Conservation (phyloP, 176 grass and related monocot genomes). For the Triticum dicoccoides region DNA sequence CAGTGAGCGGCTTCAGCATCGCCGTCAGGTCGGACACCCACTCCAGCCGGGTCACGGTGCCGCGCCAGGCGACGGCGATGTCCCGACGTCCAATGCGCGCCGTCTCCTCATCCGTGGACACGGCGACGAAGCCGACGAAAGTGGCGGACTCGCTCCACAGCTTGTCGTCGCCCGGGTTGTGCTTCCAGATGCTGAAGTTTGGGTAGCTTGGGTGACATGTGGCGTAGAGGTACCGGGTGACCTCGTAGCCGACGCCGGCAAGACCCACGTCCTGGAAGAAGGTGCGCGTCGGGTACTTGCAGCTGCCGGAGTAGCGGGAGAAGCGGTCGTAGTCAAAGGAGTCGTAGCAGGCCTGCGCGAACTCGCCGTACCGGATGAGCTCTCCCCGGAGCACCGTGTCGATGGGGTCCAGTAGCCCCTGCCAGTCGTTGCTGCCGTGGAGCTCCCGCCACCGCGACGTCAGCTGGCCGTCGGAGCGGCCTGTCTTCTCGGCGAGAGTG, state of each 20-base stretch:
- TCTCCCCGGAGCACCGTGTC: conserved; percentile 49
- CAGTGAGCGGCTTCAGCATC: neutral
- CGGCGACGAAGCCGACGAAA: conserved; percentile 73
- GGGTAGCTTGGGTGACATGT: conserved; percentile 25
- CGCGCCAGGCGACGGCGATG: conserved; percentile 65
- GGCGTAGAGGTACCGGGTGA: conserved; percentile 54
- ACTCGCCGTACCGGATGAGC: conserved; percentile 74
- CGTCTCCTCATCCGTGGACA: conserved; percentile 23
- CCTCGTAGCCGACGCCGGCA: conserved; percentile 42
- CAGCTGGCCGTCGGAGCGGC: conserved; percentile 16
- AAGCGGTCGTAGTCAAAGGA: conserved; percentile 56
- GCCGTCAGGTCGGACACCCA: conserved; percentile 61
- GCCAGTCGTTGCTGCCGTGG: conserved; percentile 50
- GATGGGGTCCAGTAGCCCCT: conserved; percentile 47
- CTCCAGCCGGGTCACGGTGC: conserved; percentile 64
- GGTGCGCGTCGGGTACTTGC: conserved; percentile 28
- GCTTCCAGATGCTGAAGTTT: neutral
- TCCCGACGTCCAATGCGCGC: conserved; percentile 60
- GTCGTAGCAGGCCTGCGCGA: conserved; percentile 71
- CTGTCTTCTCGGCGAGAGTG: neutral
- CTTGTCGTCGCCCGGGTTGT: neutral
- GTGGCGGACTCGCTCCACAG: conserved; percentile 62
- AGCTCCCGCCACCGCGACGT: conserved; percentile 56
- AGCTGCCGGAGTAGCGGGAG: conserved; percentile 59
- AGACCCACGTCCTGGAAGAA: conserved; percentile 43